Evolutionary conservation across 371 early-diverging fungal species (phyloP).

Genomic region (Mortierella sp.): DNA sequence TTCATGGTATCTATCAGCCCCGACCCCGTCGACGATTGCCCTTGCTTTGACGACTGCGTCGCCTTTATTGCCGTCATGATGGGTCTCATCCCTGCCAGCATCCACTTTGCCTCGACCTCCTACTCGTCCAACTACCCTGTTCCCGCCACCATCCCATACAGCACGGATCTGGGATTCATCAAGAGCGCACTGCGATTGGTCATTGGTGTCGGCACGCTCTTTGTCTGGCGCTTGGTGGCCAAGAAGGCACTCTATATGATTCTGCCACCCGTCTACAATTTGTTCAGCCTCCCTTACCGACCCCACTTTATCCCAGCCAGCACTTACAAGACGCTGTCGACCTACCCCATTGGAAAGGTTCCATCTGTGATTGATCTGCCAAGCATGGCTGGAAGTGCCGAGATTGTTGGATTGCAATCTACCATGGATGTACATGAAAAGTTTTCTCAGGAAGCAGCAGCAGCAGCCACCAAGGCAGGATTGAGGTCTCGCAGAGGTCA

Average conservation of each 20-base stretch:
- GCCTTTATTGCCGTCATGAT: slow-evolving; percentile 78
- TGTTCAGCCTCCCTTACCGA: slow-evolving; percentile 69
- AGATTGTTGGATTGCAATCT: slow-evolving; percentile 66
- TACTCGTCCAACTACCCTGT: slow-evolving; percentile 53
- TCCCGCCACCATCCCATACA: slow-evolving; percentile 56
- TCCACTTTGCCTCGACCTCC: slow-evolving; percentile 52
- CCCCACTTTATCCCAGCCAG: slow-evolving; percentile 56
- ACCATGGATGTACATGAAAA: slow-evolving; percentile 67
- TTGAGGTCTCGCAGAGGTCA: slow-evolving; percentile 55
- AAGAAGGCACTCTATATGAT: slow-evolving; percentile 68
- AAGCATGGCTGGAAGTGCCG: slow-evolving; percentile 58
- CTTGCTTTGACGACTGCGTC: slow-evolving; percentile 84
- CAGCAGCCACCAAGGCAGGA: slow-evolving; percentile 38
- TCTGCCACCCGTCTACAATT: slow-evolving; percentile 71
- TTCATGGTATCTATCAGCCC: slow-evolving; percentile 72
- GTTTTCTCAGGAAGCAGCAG: slow-evolving; percentile 53
- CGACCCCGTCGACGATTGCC: slow-evolving; percentile 81
- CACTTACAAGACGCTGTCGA: slow-evolving; percentile 66
- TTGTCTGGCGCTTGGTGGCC: slow-evolving; percentile 70
- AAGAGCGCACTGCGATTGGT: slow-evolving; percentile 57
- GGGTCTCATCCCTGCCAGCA: slow-evolving; percentile 73
- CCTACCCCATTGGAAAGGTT: slow-evolving; percentile 69
- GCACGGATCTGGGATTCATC: slow-evolving; percentile 53
- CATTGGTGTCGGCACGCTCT: slow-evolving; percentile 66
- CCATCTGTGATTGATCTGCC: slow-evolving; percentile 72